Conservation (phyloP, 345 rosid species). For the Euclidium syriacum region DNA sequence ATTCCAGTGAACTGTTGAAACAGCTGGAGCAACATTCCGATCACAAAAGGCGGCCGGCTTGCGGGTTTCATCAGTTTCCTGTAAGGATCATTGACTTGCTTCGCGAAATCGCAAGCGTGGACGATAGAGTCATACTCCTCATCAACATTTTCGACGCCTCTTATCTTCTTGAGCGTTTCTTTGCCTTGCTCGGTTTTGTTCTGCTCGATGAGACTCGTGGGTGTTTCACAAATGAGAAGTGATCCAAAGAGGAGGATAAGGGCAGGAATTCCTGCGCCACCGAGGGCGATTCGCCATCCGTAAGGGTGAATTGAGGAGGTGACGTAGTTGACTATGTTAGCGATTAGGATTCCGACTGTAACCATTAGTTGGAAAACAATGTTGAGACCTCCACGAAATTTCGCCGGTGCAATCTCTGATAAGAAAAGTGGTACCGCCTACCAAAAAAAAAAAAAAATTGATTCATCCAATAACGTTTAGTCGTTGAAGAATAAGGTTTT, state of each 20-base stretch:
- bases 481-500: too few relatives aligned
- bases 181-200: conserved; percentile 29
- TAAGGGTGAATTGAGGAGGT: conserved; percentile 25
- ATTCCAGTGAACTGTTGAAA: conserved; percentile 53
- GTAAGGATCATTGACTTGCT: conserved; percentile 33
- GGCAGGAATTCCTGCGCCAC: conserved; percentile 42
- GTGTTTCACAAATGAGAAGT: conserved; percentile 49
- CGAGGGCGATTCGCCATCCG: conserved; percentile 44
- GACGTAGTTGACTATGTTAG: conserved; percentile 48
- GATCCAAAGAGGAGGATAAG: conserved; percentile 46
- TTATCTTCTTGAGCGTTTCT: conserved; percentile 38
- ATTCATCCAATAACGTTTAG: neutral
- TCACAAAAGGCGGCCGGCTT: conserved; percentile 37
- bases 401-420: conserved; percentile 42
- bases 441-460: neutral
- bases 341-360: conserved; percentile 48
- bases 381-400: conserved; percentile 44
- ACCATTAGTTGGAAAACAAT: conserved; percentile 48
- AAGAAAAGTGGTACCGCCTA: conserved; percentile 48
- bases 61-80: conserved; percentile 29
- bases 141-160: conserved; percentile 48
- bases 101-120: conserved; percentile 26
- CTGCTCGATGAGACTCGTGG: conserved; percentile 51
- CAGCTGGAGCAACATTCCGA: conserved; percentile 34
- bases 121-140: conserved; percentile 35